These are phyloP conservation scores for Lipomyces starkeyi DNA, from an alignment of 805 yeast species.

Conservation along the genomic window DNA sequence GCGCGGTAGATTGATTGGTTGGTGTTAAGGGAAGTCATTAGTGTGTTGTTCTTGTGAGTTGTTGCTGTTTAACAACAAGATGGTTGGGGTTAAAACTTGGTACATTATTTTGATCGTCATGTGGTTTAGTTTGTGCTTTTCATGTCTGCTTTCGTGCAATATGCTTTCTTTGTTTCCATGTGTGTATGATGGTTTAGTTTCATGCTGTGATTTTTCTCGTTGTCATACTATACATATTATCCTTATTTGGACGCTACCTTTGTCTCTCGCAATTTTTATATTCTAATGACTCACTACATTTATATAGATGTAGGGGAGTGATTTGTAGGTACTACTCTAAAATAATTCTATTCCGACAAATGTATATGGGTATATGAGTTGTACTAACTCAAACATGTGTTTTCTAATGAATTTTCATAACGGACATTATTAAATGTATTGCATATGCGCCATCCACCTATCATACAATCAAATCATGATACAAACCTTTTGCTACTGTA, in stretches of 20 bases:
- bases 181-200: slow-evolving; percentile 4
- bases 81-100: slow-evolving; percentile 1
- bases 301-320: not conserved
- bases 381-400: not conserved
- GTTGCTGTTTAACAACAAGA: not conserved
- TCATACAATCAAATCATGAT: not conserved
- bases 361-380: not conserved
- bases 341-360: not conserved
- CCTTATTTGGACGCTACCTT: not conserved
- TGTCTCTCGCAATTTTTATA: not conserved
- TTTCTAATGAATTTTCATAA: not conserved
- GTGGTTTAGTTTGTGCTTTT: not conserved
- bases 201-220: not conserved
- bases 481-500: not conserved
- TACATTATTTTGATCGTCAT: slow-evolving; percentile 7
- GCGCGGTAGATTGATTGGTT: slow-evolving; percentile 18
- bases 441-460: not conserved
- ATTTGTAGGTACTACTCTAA: not conserved
- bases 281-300: not conserved
- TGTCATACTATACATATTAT: not conserved
- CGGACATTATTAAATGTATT: not conserved
- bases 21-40: not conserved
- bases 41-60: not conserved
- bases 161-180: not conserved
- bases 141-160: not conserved